Conservation (phyloP, 2,329 filamentous ascomycete genomes). For the Tolypocladium cylindrosporum region DNA sequence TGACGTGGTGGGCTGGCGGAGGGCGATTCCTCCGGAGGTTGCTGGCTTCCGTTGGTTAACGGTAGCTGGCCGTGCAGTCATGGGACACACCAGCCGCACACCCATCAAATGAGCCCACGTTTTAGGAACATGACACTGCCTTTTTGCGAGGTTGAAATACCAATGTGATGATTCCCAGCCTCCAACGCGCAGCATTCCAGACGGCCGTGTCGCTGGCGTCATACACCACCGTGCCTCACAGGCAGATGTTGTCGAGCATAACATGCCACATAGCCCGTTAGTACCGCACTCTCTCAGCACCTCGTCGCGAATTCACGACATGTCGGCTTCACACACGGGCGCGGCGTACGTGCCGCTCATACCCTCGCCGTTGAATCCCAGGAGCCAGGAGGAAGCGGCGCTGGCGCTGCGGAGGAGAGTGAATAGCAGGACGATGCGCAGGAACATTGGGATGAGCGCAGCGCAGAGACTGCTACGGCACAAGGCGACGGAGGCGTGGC, state of each 20-base stretch:
- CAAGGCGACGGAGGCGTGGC: slow-evolving; percentile 32
- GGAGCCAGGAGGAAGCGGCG: background rate
- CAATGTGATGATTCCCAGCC: background rate
- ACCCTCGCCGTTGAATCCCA: slow-evolving; percentile 19
- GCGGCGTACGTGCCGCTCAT: slow-evolving; percentile 11
- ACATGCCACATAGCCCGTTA: background rate
- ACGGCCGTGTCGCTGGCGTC: background rate
- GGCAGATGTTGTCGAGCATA: background rate
- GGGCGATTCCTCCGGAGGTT: background rate
- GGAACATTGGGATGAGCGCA: slow-evolving; percentile 22
- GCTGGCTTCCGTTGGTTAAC: background rate
- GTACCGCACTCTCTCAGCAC: background rate
- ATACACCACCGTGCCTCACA: background rate
- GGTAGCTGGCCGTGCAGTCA: background rate
- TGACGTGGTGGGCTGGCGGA: background rate
- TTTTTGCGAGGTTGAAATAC: background rate
- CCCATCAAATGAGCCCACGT: background rate
- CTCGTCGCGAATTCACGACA: background rate
- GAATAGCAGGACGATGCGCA: background rate
- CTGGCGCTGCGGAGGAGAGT: background rate
- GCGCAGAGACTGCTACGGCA: slow-evolving; percentile 29
- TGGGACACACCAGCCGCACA: background rate
- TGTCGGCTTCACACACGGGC: background rate
- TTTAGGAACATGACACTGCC: background rate
- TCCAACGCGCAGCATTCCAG: background rate